Conservation (phyloP, 2,329 filamentous ascomycete species). For the Trematosphaeria pertusa region DNA sequence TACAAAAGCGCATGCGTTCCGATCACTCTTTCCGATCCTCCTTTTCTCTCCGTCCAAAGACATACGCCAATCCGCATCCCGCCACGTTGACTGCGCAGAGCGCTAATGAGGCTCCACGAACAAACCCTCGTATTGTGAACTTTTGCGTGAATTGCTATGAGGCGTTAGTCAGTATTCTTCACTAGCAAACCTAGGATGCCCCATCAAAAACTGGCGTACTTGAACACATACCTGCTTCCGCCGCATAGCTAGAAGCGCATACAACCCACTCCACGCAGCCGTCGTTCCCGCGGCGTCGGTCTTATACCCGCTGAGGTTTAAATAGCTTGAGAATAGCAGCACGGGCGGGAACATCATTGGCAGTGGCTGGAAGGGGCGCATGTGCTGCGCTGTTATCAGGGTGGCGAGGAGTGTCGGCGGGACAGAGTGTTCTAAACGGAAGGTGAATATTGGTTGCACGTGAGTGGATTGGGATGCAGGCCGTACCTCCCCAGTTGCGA, state of each 20-base stretch:
- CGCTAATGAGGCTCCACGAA: conserved; percentile 60
- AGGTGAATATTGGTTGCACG: conserved; percentile 23
- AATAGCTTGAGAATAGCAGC: conserved; percentile 70
- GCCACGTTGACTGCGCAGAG: conserved; percentile 59
- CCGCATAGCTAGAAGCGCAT: conserved; percentile 67
- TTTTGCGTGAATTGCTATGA: conserved; percentile 53
- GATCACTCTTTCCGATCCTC: no score
- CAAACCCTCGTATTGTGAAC: conserved; percentile 58
- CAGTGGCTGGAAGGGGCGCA: conserved; percentile 69
- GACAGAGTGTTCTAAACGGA: conserved; percentile 64
- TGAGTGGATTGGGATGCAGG: conserved; percentile 15
- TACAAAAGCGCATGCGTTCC: no score
- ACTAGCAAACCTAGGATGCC: no score
- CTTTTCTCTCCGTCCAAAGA: conserved; percentile 54
- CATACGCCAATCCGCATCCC: conserved; percentile 60
- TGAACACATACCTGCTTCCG: conserved; percentile 55
- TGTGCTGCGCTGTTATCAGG: conserved; percentile 70
- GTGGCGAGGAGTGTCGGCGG: conserved; percentile 71
- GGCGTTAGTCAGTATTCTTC: no score
- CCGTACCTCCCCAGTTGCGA: conserved; percentile 60
- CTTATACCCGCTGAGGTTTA: conserved; percentile 68
- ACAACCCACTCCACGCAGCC: conserved; percentile 70
- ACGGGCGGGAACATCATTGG: conserved; percentile 73
- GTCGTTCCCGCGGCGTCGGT: conserved; percentile 69
- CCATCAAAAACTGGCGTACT: no score